Conservation (phyloP, 108 stramenopile genomes). For the Epithemia pelagica region DNA sequence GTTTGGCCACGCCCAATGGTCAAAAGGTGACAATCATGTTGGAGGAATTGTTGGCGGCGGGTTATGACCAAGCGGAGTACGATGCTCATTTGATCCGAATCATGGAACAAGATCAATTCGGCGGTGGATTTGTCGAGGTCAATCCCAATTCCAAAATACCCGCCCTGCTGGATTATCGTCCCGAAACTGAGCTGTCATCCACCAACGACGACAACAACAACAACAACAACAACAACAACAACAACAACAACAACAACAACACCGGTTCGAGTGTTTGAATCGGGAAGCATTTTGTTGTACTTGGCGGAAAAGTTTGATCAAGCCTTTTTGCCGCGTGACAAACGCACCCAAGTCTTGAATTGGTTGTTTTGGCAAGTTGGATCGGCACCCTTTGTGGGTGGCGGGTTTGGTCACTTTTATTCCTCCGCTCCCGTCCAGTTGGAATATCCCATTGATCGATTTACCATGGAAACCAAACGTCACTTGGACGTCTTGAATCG, state of each 20-base stretch:
- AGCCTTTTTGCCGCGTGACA: slow-evolving; percentile 50
- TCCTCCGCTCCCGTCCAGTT: slow-evolving; percentile 60
- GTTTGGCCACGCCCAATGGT: slow-evolving; percentile 81
- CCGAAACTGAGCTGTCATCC: slow-evolving; percentile 2
- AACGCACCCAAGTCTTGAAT: slow-evolving; percentile 44
- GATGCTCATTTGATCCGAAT: slow-evolving; percentile 70
- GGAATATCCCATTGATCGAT: slow-evolving; percentile 78
- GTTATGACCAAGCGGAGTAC: slow-evolving; percentile 54
- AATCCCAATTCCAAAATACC: slow-evolving; percentile 93
- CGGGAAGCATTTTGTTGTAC: slow-evolving; percentile 70
- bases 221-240: slow-evolving; percentile 5
- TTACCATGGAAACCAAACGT: slow-evolving; percentile 80
- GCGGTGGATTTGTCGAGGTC: slow-evolving; percentile 65
- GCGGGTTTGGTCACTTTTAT: slow-evolving; percentile 77
- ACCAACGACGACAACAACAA: too few relatives aligned
- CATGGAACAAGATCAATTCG: slow-evolving; percentile 66
- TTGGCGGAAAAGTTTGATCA: slow-evolving; percentile 54
- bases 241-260: slow-evolving; percentile 18
- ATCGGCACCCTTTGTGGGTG: slow-evolving; percentile 63
- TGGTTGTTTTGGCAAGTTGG: slow-evolving; percentile 88
- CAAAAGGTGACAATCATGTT: slow-evolving; percentile 77
- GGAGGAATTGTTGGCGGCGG: slow-evolving; percentile 52
- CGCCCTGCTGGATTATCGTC: slow-evolving; percentile 44
- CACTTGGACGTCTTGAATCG: slow-evolving; percentile 72
- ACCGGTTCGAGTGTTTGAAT: slow-evolving; percentile 71